Percentiles rank a stretch among this genome's conserved stretches.
Conservation (phyloP, 1,284 basidiomycete species). For the Trichosporon sp. region DNA sequence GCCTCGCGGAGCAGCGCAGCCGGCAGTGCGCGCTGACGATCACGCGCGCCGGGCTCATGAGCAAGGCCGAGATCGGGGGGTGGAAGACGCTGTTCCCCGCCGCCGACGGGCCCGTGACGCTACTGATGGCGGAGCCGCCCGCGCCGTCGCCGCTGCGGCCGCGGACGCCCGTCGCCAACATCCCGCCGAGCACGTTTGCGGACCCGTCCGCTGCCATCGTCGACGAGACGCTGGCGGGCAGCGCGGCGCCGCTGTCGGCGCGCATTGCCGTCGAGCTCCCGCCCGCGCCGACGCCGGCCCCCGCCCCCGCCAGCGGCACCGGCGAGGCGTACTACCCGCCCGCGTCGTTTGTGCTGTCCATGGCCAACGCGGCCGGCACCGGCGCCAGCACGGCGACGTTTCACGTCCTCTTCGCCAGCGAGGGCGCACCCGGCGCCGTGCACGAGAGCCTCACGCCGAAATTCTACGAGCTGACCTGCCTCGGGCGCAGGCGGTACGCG, state of each 20-base stretch:
- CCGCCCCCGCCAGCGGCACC: neutral
- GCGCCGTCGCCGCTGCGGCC: neutral
- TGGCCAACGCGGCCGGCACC: constrained; percentile 14
- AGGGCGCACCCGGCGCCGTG: neutral
- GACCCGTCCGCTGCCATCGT: constrained; percentile 33
- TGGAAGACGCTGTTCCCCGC: constrained; percentile 21
- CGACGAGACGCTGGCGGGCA: constrained; percentile 30
- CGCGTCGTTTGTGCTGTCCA: constrained; percentile 28
- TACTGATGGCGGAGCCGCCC: constrained; percentile 23
- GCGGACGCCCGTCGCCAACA: constrained; percentile 22
- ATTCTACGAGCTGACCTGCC: constrained; percentile 7
- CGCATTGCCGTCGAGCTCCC: constrained; percentile 19
- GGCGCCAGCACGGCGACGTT: constrained; percentile 21
- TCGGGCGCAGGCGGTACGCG: constrained; percentile 5
- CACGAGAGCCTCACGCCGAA: constrained; percentile 1
- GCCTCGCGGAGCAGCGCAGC: constrained; percentile 53
- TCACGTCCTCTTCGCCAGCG: constrained; percentile 21
- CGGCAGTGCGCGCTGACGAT: constrained; percentile 32
- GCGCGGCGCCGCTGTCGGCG: constrained; percentile 13
- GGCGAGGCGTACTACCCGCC: constrained; percentile 25
- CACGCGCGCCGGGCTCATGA: constrained; percentile 23
- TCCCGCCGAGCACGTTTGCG: constrained; percentile 22
- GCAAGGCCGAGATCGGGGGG: constrained; percentile 28
- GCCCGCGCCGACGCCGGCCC: neutral
- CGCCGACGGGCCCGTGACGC: constrained; percentile 14